Percentiles rank a stretch among this genome's conserved stretches.
phyloP scores from a whole-genome alignment of 2,329 filamentous ascomycete genomes.

The Zelopaecilomyces penicillatus region DNA sequence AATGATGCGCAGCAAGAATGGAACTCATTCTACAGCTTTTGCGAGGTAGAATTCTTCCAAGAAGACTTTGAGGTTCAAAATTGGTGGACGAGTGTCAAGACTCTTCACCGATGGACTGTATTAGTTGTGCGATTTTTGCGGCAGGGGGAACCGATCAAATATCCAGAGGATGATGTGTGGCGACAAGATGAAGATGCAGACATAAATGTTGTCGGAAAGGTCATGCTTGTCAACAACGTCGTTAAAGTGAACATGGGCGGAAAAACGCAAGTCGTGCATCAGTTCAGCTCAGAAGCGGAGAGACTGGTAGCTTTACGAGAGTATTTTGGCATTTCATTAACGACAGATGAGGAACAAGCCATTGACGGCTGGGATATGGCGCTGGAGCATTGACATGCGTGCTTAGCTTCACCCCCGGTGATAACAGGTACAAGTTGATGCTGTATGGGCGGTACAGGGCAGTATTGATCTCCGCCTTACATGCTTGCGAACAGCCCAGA shows the following conservation, averaged over 20 bases:
- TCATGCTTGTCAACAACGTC: constrained; percentile 15
- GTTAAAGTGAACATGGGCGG: constrained; percentile 17
- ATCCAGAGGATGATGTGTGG: too few relatives aligned
- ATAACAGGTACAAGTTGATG: too few relatives aligned
- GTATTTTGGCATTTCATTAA: constrained; percentile 40
- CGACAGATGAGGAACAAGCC: constrained; percentile 13
- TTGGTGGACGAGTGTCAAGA: constrained; percentile 10
- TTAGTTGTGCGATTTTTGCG: constrained; percentile 8
- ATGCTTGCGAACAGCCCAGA: too few relatives aligned
- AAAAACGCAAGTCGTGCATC: constrained; percentile 10
- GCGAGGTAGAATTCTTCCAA: constrained; percentile 49
- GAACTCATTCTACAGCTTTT: constrained; percentile 57
- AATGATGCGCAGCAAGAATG: constrained; percentile 41
- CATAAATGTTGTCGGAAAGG: constrained; percentile 10
- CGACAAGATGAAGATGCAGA: too few relatives aligned
- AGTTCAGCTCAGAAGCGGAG: constrained; percentile 37
- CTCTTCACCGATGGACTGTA: constrained; percentile 6
- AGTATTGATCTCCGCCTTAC: too few relatives aligned
- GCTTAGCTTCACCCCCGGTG: too few relatives aligned
- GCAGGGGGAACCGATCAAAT: too few relatives aligned
- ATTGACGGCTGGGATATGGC: too few relatives aligned
- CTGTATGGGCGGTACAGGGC: too few relatives aligned
- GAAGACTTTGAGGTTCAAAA: constrained; percentile 13
- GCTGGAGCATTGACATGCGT: too few relatives aligned
- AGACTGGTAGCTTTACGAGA: constrained; percentile 37